Evolutionary conservation across 306 rosid genomes (phyloP).

Genomic region (Trichosanthes cucumerina): DNA sequence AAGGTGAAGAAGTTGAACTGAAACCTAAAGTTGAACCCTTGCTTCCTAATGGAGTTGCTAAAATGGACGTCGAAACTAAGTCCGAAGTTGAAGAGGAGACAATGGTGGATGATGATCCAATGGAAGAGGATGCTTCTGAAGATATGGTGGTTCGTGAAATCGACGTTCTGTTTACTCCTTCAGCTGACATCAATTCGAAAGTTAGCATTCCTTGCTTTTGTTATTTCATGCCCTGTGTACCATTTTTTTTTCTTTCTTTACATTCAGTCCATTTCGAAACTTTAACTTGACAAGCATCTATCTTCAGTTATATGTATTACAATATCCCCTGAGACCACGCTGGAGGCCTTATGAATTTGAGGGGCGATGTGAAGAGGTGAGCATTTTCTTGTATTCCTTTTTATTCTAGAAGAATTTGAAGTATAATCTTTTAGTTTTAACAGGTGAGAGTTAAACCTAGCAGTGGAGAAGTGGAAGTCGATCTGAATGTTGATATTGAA

Average conservation of each 20-base stretch:
- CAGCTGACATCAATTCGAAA: constrained; percentile 36
- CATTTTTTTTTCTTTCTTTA: background rate
- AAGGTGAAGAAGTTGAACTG: constrained; percentile 2
- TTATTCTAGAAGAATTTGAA: constrained; percentile 1
- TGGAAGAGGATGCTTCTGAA: constrained; percentile 42
- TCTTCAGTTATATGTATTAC: constrained; percentile 54
- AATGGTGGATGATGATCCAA: constrained; percentile 35
- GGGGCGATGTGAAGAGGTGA: constrained; percentile 64
- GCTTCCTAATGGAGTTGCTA: constrained; percentile 23
- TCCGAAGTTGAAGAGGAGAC: constrained; percentile 23
- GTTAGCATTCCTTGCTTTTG: constrained; percentile 18
- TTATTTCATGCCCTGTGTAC: background rate
- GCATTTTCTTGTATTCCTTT: constrained; percentile 6
- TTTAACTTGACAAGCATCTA: background rate
- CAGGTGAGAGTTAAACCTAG: constrained; percentile 61
- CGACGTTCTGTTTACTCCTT: constrained; percentile 59
- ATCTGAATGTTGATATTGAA: constrained; percentile 47
- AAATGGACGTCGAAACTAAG: constrained; percentile 31
- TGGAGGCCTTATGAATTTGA: constrained; percentile 88
- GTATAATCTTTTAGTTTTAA: constrained; percentile 2
- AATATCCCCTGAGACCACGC: constrained; percentile 75
- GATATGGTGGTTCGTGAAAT: constrained; percentile 74
- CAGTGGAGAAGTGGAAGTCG: constrained; percentile 54
- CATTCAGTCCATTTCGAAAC: background rate
- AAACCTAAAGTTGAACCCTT: constrained; percentile 17